Base-by-base conservation (phyloP, 2,329 filamentous ascomycete genomes). In the Aspergillus persii region DNA sequence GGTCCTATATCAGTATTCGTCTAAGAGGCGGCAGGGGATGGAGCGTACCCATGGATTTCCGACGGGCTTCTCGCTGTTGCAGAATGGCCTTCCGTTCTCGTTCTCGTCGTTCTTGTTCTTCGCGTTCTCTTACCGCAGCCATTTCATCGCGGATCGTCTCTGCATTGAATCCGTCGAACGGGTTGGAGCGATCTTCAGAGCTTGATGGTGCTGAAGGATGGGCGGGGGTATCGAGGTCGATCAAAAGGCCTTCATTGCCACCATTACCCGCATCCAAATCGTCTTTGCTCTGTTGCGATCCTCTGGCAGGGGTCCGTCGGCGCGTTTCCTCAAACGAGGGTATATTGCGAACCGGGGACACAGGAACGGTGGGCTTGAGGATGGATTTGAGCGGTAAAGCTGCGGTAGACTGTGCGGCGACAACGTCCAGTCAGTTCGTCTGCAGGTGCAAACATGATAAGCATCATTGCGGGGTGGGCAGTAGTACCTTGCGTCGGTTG, bases 41-140 rank as follows among this genome's bases (percentile, higher is more conserved):
- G 15, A 49, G 67, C 73, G 41, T 74, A 84, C 83, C 92, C 58
- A 96, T 84, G 18, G 93, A 97, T 74, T 98, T 98, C 67, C 95
- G 86, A 63, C 95, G 88, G 49, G 92, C 93, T 74, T 96, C 95
- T 67, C 92, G 85, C 57, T 92, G 85, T 67, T 94, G 88, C 59
- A 84, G 78, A 52, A 86, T 81, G 50, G 85, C 85, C 66, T 79
- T 72, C 51, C 85, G 86, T 69, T 88, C 84, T 12, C 84, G 71
- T 56, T 86, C 80, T 12, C 79, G 77, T 57, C 81, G 81, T 68
- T 87, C 88, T 47, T 84, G 83, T 62, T 90, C 89, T 64, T 91
- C 89, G 27, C 86, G 83, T 68, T 91, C 88, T 61, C 85, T 82
- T 8, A 86, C 86, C 2, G 88, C 87, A 2, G 88, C 86, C 59